These are phyloP conservation scores for Talaromyces stipitatus DNA, from an alignment of 495 filamentous ascomycete genomes.

Conservation along the genomic window DNA sequence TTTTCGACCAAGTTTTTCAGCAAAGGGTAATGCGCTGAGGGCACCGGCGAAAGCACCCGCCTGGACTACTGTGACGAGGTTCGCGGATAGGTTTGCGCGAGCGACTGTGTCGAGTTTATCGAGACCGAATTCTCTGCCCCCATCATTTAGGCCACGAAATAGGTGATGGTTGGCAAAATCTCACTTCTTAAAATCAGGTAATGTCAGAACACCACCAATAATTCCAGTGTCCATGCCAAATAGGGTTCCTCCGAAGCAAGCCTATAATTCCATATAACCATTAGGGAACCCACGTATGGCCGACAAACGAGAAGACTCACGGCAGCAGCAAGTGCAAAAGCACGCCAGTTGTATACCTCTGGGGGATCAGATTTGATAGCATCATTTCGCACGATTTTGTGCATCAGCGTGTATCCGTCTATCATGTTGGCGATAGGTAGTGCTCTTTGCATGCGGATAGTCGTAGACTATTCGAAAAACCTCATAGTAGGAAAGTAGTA, in stretches of 20 bases:
- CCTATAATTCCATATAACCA: conserved; percentile 23
- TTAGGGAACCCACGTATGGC: neutral
- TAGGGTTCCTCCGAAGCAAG: conserved; percentile 70
- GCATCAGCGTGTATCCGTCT: conserved; percentile 33
- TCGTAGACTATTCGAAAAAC: too few species aligned
- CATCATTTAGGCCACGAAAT: neutral
- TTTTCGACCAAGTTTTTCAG: conserved; percentile 51
- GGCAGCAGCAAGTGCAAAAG: conserved; percentile 60
- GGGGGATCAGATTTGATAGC: conserved; percentile 66
- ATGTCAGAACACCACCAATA: conserved; percentile 60
- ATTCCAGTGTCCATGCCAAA: conserved; percentile 66
- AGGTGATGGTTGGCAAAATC: neutral
- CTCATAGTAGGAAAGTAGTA: too few species aligned
- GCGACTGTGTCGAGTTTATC: conserved; percentile 38
- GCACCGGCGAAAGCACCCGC: conserved; percentile 64
- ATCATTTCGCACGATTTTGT: conserved; percentile 68
- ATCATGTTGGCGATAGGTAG: neutral
- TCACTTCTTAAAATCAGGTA: conserved; percentile 53
- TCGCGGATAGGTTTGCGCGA: conserved; percentile 27
- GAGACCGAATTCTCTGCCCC: neutral
- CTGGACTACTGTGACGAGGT: conserved; percentile 61
- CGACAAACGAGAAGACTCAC: conserved; percentile 27
- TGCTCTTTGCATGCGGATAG: too few species aligned
- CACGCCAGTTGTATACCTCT: conserved; percentile 75
- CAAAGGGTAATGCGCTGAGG: conserved; percentile 45